Evolutionary conservation across 371 early-diverging fungal genomes (phyloP).

Genomic region (Phascolomyces articulosus): DNA sequence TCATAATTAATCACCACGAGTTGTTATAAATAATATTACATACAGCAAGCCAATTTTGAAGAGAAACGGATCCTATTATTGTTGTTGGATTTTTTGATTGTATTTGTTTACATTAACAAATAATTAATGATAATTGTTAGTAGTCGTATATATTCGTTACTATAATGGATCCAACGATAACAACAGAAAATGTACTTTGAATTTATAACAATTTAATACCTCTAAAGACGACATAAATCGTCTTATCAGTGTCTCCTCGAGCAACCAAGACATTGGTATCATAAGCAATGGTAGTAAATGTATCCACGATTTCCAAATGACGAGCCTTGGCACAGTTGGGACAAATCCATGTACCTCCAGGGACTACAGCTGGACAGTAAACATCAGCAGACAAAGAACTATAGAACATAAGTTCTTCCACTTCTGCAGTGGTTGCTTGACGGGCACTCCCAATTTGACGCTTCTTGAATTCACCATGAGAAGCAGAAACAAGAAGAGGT

Average conservation of each 20-base stretch:
- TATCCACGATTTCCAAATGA: conserved; percentile 12
- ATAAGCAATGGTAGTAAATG: conserved; percentile 17
- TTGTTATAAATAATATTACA: no score
- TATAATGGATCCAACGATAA: no score
- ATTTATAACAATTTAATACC: no score
- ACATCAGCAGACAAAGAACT: conserved; percentile 15
- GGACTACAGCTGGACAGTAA: conserved; percentile 21
- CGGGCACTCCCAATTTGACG: background rate
- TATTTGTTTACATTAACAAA: no score
- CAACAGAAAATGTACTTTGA: no score
- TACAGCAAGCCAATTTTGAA: conserved; percentile 1
- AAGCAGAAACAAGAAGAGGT: background rate
- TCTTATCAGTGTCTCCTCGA: conserved; percentile 20
- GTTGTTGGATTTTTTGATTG: background rate
- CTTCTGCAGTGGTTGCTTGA: conserved; percentile 4
- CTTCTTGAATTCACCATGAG: background rate
- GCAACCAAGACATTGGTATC: conserved; percentile 21
- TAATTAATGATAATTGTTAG: no score
- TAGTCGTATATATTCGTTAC: no score
- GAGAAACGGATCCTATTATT: background rate
- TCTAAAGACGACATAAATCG: conserved; percentile 26
- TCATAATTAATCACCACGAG: no score
- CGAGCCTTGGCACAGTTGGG: conserved; percentile 11
- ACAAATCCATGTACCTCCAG: conserved; percentile 18
- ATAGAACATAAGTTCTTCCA: conserved; percentile 9